Conservation (phyloP, 163 green algal genomes). For the Chlamydomonas reinhardtii region DNA sequence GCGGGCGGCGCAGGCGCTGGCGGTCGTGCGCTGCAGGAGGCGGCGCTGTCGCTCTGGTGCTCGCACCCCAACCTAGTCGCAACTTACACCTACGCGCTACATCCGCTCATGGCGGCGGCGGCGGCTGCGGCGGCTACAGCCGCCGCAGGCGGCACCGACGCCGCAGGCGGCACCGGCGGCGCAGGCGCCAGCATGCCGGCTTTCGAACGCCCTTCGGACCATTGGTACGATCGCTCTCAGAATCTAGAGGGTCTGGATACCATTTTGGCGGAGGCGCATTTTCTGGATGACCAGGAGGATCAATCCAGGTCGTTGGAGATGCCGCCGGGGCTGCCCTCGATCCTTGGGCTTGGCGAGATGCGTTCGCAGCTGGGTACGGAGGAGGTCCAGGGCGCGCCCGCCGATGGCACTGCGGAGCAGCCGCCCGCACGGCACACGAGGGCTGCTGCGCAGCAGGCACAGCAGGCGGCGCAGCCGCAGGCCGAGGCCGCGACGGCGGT, state of each 20-base stretch:
- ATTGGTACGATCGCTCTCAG: not conserved
- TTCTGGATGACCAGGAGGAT: no score
- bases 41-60: slow-evolving; percentile 37
- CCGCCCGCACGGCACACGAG: no score
- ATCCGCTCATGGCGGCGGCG: slow-evolving; percentile 19
- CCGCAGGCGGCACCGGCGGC: not conserved
- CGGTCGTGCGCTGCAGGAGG: slow-evolving; percentile 27
- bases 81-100: slow-evolving; percentile 54
- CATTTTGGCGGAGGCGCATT: not conserved
- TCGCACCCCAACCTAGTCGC: slow-evolving; percentile 47
- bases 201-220: not conserved
- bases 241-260: not conserved
- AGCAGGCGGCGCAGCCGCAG: no score
- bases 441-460: not conserved
- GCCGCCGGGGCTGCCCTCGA: no score
- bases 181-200: not conserved
- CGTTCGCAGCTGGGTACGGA: not conserved
- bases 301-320: no score
- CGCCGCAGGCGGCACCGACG: not conserved
- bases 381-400: not conserved
- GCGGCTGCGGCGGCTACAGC: no score
- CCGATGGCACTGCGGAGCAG: no score
- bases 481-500: no score
- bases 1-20: not conserved
- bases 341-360: no score